Percentiles rank a stretch among this genome's conserved stretches.
Conservation (phyloP, 768 basidiomycete genomes). For the Russula griseocarnosa region DNA sequence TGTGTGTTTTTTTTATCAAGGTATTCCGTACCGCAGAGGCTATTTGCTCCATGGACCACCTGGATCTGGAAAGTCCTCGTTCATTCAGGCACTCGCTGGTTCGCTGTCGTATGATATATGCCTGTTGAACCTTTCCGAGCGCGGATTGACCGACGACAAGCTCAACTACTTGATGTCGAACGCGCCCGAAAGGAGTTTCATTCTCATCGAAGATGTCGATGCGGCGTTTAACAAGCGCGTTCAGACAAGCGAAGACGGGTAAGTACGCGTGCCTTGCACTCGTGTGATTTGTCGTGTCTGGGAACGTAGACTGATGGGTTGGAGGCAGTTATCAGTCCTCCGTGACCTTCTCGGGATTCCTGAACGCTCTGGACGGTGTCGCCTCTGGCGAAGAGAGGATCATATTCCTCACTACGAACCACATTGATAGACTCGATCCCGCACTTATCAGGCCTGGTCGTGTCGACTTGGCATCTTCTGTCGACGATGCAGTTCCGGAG, state of each 20-base stretch:
- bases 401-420: slow-evolving; percentile 99
- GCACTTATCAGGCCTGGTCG: slow-evolving; percentile 94
- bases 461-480: slow-evolving; percentile 78
- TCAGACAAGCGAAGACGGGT: slow-evolving; percentile 92
- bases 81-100: slow-evolving; percentile 95
- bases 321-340: slow-evolving; percentile 78
- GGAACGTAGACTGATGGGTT: slow-evolving; percentile 18
- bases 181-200: slow-evolving; percentile 85
- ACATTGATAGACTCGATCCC: slow-evolving; percentile 81
- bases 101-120: slow-evolving; percentile 93
- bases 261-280: slow-evolving; percentile 31
- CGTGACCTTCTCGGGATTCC: slow-evolving; percentile 94
- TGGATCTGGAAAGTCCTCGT: slow-evolving; percentile 97
- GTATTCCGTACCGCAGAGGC: slow-evolving; percentile 94
- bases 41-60: slow-evolving; percentile 95
- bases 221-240: slow-evolving; percentile 94
- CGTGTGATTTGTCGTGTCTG: not conserved
- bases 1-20: slow-evolving; percentile 40
- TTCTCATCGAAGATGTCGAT: slow-evolving; percentile 97
- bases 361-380: slow-evolving; percentile 96
- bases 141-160: slow-evolving; percentile 95
- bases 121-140: slow-evolving; percentile 90
- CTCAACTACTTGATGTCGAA: slow-evolving; percentile 90
- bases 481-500: slow-evolving; percentile 80
- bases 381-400: slow-evolving; percentile 98